Percentiles rank a stretch among this genome's conserved stretches.
These are phyloP conservation scores for Trifolium fragiferum DNA, from an alignment of 306 rosid genomes.

Conservation along the genomic window DNA sequence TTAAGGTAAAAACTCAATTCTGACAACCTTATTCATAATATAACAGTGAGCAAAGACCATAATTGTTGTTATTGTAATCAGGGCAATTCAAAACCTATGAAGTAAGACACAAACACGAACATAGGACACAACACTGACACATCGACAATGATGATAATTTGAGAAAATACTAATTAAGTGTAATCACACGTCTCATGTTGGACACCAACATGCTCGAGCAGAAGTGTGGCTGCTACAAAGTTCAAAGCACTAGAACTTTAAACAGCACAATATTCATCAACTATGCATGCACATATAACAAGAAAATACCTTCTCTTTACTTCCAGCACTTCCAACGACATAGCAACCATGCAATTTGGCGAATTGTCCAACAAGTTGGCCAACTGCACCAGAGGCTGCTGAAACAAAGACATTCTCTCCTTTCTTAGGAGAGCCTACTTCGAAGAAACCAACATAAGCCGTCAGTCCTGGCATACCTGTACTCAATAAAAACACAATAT, in stretches of 20 bases:
- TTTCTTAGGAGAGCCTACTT: constrained; percentile 20
- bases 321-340: constrained; percentile 32
- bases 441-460: constrained; percentile 18
- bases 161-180: not conserved
- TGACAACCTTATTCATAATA: too few relatives aligned
- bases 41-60: not conserved
- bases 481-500: not conserved
- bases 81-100: too few relatives aligned
- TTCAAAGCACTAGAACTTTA: too few relatives aligned
- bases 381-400: constrained; percentile 24
- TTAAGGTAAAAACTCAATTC: too few relatives aligned
- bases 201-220: not conserved
- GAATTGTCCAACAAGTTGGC: constrained; percentile 23
- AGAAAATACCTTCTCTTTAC: not conserved
- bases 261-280: not conserved
- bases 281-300: constrained; percentile 6
- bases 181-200: not conserved
- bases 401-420: constrained; percentile 26
- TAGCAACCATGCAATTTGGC: constrained; percentile 26
- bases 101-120: too few relatives aligned
- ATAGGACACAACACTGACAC: too few relatives aligned
- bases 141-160: too few relatives aligned
- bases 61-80: not conserved
- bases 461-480: constrained; percentile 12
- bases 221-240: too few relatives aligned